Percentiles rank a stretch among this genome's conserved stretches.
These are phyloP conservation scores for Xerocomus nothofagi DNA, from an alignment of 1,284 basidiomycete species.

Conservation along the genomic window DNA sequence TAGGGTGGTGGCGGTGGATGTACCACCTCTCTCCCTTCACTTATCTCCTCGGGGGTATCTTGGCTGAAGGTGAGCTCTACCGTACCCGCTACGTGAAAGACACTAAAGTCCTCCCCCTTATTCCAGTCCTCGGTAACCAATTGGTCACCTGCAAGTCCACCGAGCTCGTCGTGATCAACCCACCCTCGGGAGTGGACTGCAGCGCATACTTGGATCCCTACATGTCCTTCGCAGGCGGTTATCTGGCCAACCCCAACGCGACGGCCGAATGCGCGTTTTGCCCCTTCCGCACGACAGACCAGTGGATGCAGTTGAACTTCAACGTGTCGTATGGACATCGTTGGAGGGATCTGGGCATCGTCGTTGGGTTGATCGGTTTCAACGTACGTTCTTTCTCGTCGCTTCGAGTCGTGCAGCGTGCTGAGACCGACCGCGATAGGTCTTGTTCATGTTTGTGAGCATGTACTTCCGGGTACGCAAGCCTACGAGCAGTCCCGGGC, in stretches of 20 bases:
- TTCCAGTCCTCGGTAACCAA: constrained; percentile 47
- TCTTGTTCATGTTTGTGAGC: constrained; percentile 30
- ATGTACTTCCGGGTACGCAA: constrained; percentile 39
- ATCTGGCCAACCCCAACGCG: constrained; percentile 61
- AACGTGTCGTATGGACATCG: constrained; percentile 48
- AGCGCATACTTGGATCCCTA: constrained; percentile 52
- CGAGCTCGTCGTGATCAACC: constrained; percentile 53
- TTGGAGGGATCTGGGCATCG: constrained; percentile 49
- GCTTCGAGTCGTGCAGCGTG: too few species aligned
- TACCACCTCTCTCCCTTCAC: constrained; percentile 79
- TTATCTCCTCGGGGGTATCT: constrained; percentile 65
- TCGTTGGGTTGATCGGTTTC: constrained; percentile 41
- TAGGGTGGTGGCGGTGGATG: constrained; percentile 87
- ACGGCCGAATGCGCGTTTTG: constrained; percentile 60
- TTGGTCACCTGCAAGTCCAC: constrained; percentile 52
- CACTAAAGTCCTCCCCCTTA: neutral
- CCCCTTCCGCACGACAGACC: constrained; percentile 42
- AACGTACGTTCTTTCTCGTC: constrained; percentile 40
- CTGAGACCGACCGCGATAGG: constrained; percentile 19
- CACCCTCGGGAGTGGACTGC: constrained; percentile 64
- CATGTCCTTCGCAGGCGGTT: constrained; percentile 53
- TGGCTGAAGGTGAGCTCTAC: too few species aligned
- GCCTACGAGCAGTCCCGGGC: too few species aligned
- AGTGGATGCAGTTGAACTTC: constrained; percentile 42
- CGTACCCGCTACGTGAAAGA: neutral